Evolutionary conservation across 2,329 filamentous ascomycete genomes (phyloP), one percentile per base, ranked within the genome.

Genomic region (Trichoderma aggressivum): DNA sequence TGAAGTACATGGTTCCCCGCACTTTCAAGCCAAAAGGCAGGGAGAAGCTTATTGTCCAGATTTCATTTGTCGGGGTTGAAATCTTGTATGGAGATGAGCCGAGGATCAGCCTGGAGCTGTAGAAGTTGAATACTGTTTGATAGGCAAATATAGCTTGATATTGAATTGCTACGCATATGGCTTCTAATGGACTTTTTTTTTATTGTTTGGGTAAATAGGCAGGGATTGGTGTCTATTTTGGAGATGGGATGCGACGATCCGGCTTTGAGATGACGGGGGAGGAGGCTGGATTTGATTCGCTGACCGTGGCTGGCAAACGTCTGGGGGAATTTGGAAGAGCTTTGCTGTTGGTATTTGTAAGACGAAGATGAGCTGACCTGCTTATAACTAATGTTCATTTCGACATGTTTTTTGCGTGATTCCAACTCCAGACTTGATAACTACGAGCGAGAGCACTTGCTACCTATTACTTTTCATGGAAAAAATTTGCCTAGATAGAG

Each of bases 1-100:
- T 32, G 32, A 10, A 50, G 10, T 60, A 32, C 69, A 61, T 62
- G 47, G 56, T 71, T 71, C 70, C 70, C 70, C 70, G 70, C 70
- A 71, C 56, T 69, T 66, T 67, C 11, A 11, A 12, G 34, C 1
- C 34, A 16, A 21, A 3, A n/a, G 39, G n/a, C 39, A 10, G 24
- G 47, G 47, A 65, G 30, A 28, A 28, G 62, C 36, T 26, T n/a
- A 47, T 26, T 21, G 32, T 59, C 14, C 6, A 32, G 43, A 47
- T 39, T 56, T 32, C 21, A 43, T 58, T 47, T 43, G 34, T 21
- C 43, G 7, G 7, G 7, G 32, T 34, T 34, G 32, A 34, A 34
- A 8, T 34, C 32, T 55, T 26, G 14, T 16, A 2, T 50, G 16
- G 39, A 30, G 18, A 21, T 58, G 34, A 21, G 34, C 64, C 64